A percentile compares a stretch with the other conserved stretches of the same genome.
Conservation (phyloP, 2,329 filamentous ascomycete species). For the Fusarium staphyleae region DNA sequence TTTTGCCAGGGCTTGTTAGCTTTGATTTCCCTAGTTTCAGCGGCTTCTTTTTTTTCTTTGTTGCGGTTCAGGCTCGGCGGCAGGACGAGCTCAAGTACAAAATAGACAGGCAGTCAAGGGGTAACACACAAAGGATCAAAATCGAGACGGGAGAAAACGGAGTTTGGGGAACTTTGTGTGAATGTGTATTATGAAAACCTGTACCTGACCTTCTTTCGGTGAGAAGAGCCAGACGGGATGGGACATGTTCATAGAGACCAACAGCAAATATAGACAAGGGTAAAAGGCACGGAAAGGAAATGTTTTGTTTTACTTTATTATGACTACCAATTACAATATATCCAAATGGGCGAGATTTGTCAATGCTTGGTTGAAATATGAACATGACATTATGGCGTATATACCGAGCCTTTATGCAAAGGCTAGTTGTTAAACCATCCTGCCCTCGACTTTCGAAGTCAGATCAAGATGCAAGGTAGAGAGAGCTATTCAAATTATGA, state of each 20-base stretch:
- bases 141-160: slow-evolving; percentile 11
- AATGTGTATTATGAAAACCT: slow-evolving; percentile 22
- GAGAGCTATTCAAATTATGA: too few relatives aligned
- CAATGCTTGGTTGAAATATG: too few relatives aligned
- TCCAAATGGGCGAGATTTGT: background rate
- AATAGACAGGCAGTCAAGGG: slow-evolving; percentile 28
- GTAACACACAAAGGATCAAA: slow-evolving; percentile 20
- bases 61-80: slow-evolving; percentile 16
- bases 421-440: too few relatives aligned
- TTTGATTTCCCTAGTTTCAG: slow-evolving; percentile 23
- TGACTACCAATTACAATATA: slow-evolving; percentile 7
- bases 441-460: too few relatives aligned
- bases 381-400: too few relatives aligned
- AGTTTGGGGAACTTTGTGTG: slow-evolving; percentile 9
- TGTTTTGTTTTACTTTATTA: background rate
- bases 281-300: slow-evolving; percentile 4
- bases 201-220: slow-evolving; percentile 9
- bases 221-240: slow-evolving; percentile 4
- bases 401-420: too few relatives aligned
- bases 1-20: slow-evolving; percentile 4
- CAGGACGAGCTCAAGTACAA: slow-evolving; percentile 24
- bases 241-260: slow-evolving; percentile 27
- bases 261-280: slow-evolving; percentile 25
- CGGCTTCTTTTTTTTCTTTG: slow-evolving; percentile 14
- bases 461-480: too few relatives aligned